Evolutionary conservation across 129 eudicot species (phyloP), one percentile per base, ranked within the genome.

Genomic region (Centrapalus pauciflorus): DNA sequence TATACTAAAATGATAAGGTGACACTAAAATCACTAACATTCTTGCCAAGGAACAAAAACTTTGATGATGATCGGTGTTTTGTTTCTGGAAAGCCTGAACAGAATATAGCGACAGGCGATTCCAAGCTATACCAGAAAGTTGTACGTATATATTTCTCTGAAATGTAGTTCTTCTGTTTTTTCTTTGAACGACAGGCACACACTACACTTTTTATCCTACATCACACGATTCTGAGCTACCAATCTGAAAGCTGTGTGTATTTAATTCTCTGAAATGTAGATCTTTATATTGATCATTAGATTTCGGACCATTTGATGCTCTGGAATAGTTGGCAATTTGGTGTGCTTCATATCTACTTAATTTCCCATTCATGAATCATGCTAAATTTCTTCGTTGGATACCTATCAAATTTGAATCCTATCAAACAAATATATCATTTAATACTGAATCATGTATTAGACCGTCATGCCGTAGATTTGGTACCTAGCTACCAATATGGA

Each of bases 51-150:
- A 85, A 43, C 40, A n/a, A 79, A 49, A 80, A 54, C 69, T 40
- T 72, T 27, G 88, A 78, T 29, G 89, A 88, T 70, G 87, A 82
- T 56, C 73, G 64, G 65, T 67, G 49, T 70, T 19, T 50, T 34
- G 63, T 61, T 61, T 80, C 89, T 41, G 81, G 79, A 72, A 89
- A 71, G 41, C 27, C 28, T 69, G 84, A 78, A 40, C 75, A 59
- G 58, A 80, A 61, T 80, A 66, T 72, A 29, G 74, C 23, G 37
- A 25, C 66, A 87, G 57, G 51, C 81, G 32, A 61, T 12, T 61
- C 48, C 78, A 56, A 71, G 79, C 77, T 75, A 65, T 75, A 55
- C 75, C 49, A 55, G 90, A 83, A 59, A 80, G 49, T 66, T 80
- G 97, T 84, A 82, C 7, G 87, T 77, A 35, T 35, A n/a, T 55